Evolutionary conservation across 2,329 filamentous ascomycete species (phyloP).

Genomic region (Fusarium haematococcum): DNA sequence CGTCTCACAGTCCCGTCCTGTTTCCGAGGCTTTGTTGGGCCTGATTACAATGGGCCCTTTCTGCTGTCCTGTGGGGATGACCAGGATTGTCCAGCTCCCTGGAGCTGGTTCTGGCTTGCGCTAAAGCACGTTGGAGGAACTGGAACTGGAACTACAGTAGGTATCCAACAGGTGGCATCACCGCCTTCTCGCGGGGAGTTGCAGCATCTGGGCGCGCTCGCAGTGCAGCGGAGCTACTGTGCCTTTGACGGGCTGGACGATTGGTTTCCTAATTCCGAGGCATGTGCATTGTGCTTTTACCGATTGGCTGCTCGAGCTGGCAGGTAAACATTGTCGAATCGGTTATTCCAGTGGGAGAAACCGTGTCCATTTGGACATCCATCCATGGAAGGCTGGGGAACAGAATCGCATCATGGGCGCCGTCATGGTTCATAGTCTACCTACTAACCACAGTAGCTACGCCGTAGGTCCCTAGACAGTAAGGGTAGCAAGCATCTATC

Average conservation of each 20-base stretch:
- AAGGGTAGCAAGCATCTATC: constrained; percentile 18
- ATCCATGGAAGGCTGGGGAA: background rate
- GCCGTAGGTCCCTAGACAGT: background rate
- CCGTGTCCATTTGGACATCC: background rate
- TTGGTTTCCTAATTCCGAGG: constrained; percentile 5
- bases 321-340: background rate
- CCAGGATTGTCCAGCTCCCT: constrained; percentile 22
- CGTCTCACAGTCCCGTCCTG: background rate
- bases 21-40: background rate
- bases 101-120: constrained; percentile 25
- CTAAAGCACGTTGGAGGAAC: constrained; percentile 12
- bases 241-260: constrained; percentile 4
- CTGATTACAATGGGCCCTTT: background rate
- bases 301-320: constrained; percentile 11
- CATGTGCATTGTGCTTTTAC: constrained; percentile 18
- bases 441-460: background rate
- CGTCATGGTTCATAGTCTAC: constrained; percentile 3
- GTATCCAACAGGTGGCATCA: constrained; percentile 29
- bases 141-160: constrained; percentile 7
- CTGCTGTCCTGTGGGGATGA: constrained; percentile 13
- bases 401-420: background rate
- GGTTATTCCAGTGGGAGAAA: constrained; percentile 1
- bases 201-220: background rate
- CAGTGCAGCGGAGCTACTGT: constrained; percentile 9
- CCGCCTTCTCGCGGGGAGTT: constrained; percentile 1